These are phyloP conservation scores for Suhomyces atakaporum DNA, from an alignment of 1,139 yeast genomes.

Conservation along the genomic window DNA sequence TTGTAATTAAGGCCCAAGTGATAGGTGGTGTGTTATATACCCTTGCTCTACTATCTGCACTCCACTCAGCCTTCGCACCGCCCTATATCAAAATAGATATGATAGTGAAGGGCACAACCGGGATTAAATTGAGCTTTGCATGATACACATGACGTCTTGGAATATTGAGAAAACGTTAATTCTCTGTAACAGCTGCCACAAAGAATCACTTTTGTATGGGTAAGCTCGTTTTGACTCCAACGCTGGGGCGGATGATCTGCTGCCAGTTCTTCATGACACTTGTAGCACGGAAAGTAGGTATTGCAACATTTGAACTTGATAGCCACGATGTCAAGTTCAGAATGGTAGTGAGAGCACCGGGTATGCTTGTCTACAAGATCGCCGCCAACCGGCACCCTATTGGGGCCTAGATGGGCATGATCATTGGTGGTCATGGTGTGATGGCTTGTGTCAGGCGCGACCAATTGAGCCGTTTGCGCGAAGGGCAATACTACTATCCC, in stretches of 20 bases:
- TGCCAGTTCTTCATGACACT: conserved; percentile 34
- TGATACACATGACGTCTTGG: conserved; percentile 22
- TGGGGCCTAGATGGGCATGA: conserved; percentile 3
- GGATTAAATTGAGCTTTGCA: conserved; percentile 41
- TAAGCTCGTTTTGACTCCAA: conserved; percentile 22
- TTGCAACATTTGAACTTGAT: conserved; percentile 44
- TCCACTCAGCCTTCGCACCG: conserved; percentile 6
- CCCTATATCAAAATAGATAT: conserved; percentile 35
- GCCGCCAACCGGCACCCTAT: conserved; percentile 2
- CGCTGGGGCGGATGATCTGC: conserved; percentile 19
- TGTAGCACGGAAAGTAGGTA: conserved; percentile 40
- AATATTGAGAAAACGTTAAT: conserved; percentile 33
- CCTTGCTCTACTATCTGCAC: conserved; percentile 2
- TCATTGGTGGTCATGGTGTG: background rate
- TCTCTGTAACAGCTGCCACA: conserved; percentile 41
- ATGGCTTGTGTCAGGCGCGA: background rate
- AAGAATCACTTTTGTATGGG: conserved; percentile 27
- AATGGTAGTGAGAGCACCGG: conserved; percentile 42
- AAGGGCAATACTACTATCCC: background rate
- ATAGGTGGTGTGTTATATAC: background rate
- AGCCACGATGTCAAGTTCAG: conserved; percentile 42
- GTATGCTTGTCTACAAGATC: conserved; percentile 33
- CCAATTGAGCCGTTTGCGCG: background rate
- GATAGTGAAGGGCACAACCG: conserved; percentile 39
- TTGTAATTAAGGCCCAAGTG: background rate